Conservation (phyloP, 306 rosid species). For the Dryas drummondii region DNA sequence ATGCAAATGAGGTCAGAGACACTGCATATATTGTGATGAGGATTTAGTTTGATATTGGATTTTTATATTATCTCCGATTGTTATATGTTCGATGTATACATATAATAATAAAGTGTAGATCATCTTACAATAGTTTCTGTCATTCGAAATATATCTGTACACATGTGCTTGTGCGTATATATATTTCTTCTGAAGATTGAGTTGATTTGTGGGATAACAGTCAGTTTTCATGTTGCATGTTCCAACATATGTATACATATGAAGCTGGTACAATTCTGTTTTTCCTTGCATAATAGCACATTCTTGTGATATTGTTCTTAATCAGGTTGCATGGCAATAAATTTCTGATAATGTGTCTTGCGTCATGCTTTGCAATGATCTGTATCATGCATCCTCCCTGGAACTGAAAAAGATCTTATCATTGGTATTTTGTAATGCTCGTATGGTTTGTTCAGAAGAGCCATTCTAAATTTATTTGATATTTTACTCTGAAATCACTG, state of each 20-base stretch:
- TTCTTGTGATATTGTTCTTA: slow-evolving; percentile 9
- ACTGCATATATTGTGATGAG: neutral
- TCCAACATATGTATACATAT: neutral
- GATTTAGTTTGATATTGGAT: neutral
- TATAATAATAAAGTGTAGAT: neutral
- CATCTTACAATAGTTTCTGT: neutral
- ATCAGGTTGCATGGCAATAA: slow-evolving; percentile 9
- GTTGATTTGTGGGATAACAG: neutral
- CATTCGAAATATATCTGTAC: neutral
- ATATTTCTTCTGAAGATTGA: neutral
- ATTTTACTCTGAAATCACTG: slow-evolving; percentile 23
- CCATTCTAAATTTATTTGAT: slow-evolving; percentile 19
- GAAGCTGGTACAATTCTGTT: slow-evolving; percentile 1
- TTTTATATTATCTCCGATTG: neutral
- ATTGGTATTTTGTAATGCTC: neutral
- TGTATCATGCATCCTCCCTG: neutral
- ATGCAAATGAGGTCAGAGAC: slow-evolving; percentile 84
- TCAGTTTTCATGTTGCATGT: slow-evolving; percentile 7
- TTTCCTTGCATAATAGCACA: slow-evolving; percentile 5
- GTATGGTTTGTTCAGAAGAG: slow-evolving; percentile 10
- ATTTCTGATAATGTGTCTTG: neutral
- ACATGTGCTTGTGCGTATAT: neutral
- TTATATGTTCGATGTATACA: neutral
- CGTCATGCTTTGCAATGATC: neutral
- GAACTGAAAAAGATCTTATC: neutral